Evolutionary conservation across 2,329 filamentous ascomycete genomes (phyloP), one percentile per base, ranked within the genome.

Genomic region (Xylariaceae sp.): DNA sequence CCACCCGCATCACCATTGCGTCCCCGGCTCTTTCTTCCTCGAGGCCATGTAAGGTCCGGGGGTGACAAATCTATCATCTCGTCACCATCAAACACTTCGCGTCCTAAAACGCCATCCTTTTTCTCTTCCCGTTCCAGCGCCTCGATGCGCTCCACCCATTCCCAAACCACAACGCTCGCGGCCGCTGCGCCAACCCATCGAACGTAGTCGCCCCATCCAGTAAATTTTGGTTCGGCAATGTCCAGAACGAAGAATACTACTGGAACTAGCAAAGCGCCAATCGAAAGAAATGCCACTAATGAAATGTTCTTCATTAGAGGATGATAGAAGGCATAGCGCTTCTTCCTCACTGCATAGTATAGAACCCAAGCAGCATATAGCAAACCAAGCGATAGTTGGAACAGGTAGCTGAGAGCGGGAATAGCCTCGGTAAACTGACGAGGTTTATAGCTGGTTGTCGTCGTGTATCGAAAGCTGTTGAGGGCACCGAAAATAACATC

Each of bases 81-180:
- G 64, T 96, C 92, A 3, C 91, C 92, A 62, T 96, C 92, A 65
- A 95, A 96, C 0, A 96, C 85, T 67, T 96, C 92, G 59, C 92
- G 79, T 3, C 92, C 92, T 1, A 96, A 74, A 51, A 96, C 95
- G 0, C 92, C 92, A 63, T 95, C 91, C 71, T 95, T 95, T 71
- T 92, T 90, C 69, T 96, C 91, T 69, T 96, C 91, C 61, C 92
- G 83, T 73, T 96, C 92, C 57, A 96, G 72, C 0, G 91, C 89
- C 69, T 96, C 92, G 46, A 96, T 96, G 22, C 92, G 82, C 71
- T 96, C 92, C 2, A 96, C 92, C 92, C 92, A 96, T 71, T 96
- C 92, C 92, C 92, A 96, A 2, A 96, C 92, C 19, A 96, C 89
- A n/a, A 96, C 92, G 71, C 90, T 95, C 26, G 92, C 92, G 1